Percentiles rank a stretch among this genome's conserved stretches.
Conservation (phyloP, 83 land plant species). For the Thuja plicata region DNA sequence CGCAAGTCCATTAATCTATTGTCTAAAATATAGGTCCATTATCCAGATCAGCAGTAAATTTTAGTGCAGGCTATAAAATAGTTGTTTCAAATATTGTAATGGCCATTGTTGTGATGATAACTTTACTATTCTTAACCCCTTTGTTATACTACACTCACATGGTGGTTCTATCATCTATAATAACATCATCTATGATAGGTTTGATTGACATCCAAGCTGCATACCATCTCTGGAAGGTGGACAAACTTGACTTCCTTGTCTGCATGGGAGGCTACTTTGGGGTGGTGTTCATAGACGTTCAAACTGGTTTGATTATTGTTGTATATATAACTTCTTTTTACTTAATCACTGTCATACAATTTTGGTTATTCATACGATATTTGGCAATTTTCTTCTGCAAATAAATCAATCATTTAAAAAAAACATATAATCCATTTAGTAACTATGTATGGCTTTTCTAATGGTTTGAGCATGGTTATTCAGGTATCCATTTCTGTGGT, state of each 20-base stretch:
- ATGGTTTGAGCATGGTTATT: neutral
- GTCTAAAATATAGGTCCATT: slow-evolving; percentile 25
- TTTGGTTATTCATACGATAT: no score
- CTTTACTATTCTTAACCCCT: slow-evolving; percentile 22
- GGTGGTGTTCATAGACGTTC: slow-evolving; percentile 71
- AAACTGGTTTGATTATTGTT: slow-evolving; percentile 69
- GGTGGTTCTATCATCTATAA: slow-evolving; percentile 31
- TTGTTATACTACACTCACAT: slow-evolving; percentile 36
- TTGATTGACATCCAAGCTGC: slow-evolving; percentile 77
- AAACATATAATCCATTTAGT: no score
- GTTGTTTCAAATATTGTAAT: slow-evolving; percentile 37
- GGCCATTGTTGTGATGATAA: slow-evolving; percentile 30
- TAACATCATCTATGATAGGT: slow-evolving; percentile 41
- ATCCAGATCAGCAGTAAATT: no score
- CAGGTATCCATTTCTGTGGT: slow-evolving; percentile 33
- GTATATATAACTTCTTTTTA: slow-evolving; percentile 25
- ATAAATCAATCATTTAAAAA: no score
- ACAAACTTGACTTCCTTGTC: no score
- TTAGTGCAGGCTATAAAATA: slow-evolving; percentile 30
- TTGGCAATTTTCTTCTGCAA: no score
- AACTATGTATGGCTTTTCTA: neutral
- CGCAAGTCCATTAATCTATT: no score
- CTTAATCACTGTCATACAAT: neutral
- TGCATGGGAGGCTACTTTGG: slow-evolving; percentile 71
- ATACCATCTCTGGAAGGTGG: slow-evolving; percentile 66